Conservation (phyloP, 345 rosid genomes). For the Populus deltoides region DNA sequence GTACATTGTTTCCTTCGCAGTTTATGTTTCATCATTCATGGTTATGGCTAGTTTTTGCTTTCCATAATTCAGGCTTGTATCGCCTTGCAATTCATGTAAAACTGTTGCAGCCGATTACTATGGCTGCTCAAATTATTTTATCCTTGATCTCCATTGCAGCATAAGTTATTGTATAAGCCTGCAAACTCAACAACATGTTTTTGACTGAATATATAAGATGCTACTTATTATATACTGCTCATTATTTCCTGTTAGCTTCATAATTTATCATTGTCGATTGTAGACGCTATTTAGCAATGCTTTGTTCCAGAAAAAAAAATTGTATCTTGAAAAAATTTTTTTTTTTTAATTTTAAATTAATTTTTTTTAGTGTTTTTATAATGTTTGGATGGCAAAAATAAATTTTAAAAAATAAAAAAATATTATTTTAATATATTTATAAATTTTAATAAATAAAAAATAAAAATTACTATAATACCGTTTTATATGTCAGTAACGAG, state of each 20-base stretch:
- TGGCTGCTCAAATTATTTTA: slow-evolving; percentile 30
- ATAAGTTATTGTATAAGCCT: slow-evolving; percentile 19
- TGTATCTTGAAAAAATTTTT: too few species aligned
- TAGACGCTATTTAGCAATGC: background rate
- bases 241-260: background rate
- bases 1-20: slow-evolving; percentile 37
- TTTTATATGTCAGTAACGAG: too few species aligned
- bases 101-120: slow-evolving; percentile 35
- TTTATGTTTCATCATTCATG: slow-evolving; percentile 33
- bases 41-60: slow-evolving; percentile 20
- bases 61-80: slow-evolving; percentile 21
- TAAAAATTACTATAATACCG: too few species aligned
- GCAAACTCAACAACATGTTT: slow-evolving; percentile 1
- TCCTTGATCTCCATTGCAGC: background rate
- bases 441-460: too few species aligned
- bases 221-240: background rate
- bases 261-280: background rate
- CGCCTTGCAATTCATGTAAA: slow-evolving; percentile 1
- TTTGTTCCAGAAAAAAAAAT: too few species aligned
- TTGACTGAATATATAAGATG: slow-evolving; percentile 16
- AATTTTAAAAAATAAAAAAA: too few species aligned
- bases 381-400: too few species aligned
- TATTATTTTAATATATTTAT: too few species aligned
- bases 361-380: too few species aligned
- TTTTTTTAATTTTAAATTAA: too few species aligned